A percentile compares a stretch with the other conserved stretches of the same genome.
Evolutionary conservation across 2,329 filamentous ascomycete genomes (phyloP).

Genomic region (Huntiella decipiens): DNA sequence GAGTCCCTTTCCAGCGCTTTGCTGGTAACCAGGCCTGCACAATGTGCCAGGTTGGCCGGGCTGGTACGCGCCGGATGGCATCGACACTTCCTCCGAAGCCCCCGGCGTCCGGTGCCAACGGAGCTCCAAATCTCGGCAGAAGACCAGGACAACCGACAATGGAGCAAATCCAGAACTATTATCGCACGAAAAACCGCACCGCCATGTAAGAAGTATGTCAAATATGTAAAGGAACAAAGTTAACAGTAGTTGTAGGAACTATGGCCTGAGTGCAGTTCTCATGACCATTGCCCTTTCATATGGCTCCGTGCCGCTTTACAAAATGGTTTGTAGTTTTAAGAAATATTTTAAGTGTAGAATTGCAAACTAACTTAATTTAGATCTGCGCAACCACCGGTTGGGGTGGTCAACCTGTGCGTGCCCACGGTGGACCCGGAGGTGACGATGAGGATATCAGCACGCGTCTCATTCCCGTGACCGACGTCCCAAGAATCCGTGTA

Average conservation of each 20-base stretch:
- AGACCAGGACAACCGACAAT: slow-evolving; percentile 24
- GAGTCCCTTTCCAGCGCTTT: slow-evolving; percentile 8
- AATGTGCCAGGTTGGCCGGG: slow-evolving; percentile 9
- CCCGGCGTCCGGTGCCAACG: slow-evolving; percentile 12
- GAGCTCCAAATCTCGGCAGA: slow-evolving; percentile 15
- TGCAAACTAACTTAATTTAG: slow-evolving; percentile 21
- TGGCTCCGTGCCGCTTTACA: slow-evolving; percentile 70
- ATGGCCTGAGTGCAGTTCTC: slow-evolving; percentile 57
- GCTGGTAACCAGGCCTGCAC: slow-evolving; percentile 7
- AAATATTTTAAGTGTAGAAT: not conserved
- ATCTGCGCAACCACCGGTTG: slow-evolving; percentile 77
- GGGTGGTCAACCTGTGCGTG: slow-evolving; percentile 82
- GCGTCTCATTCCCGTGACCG: slow-evolving; percentile 62
- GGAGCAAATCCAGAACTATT: slow-evolving; percentile 44
- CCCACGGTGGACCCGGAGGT: slow-evolving; percentile 36
- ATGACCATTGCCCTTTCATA: slow-evolving; percentile 67
- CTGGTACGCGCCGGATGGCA: slow-evolving; percentile 8
- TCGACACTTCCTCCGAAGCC: slow-evolving; percentile 6
- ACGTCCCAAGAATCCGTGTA: slow-evolving; percentile 71
- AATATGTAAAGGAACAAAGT: not conserved
- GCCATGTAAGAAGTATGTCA: slow-evolving; percentile 21
- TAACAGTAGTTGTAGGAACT: slow-evolving; percentile 33
- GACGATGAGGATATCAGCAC: slow-evolving; percentile 46
- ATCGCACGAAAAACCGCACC: slow-evolving; percentile 48
- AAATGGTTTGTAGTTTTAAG: slow-evolving; percentile 42